Base-by-base conservation (phyloP, 352 stramenopile species). In the Globisporangium canariense region DNA sequence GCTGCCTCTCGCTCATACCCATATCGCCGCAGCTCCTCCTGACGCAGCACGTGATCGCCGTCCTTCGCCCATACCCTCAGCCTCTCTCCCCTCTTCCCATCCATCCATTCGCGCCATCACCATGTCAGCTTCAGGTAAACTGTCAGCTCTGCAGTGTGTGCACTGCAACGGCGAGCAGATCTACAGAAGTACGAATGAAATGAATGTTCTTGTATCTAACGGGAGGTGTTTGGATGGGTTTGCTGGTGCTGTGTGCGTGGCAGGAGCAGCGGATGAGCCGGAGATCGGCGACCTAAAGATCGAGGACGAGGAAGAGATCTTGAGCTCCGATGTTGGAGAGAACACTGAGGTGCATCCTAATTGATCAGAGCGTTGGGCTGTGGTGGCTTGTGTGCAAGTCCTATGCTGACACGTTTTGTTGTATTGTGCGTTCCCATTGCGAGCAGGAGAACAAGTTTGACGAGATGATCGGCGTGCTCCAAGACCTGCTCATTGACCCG, bases 401-500 rank as follows among this genome's bases (percentile, higher is more conserved):
- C 38, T 43, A 43, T 43, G 38, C 9, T 43, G 11, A 43, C 11
- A 1, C 10, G 38, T 18, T 1, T 28, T 64, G 54, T 14, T 32
- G 55, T 22, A 40, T 64, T 11, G 32, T 28, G 20, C 40, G 13
- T 7, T 52, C 9, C 16, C 28, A 41, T 2, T 54, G 22, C 1
- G 28, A 3, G 5, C 50, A 86, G 73, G 77, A 93, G 60, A 72
- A 74, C 58, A 81, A 90, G 47, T 88, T 95, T 49, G 86, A 95
- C 50, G 70, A 91, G 56, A 91, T 90, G 79, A 91, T 92, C 46
- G 83, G 80, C 36, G 78, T 83, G 41, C 71, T 93, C 25, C 85
- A 93, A 50, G 80, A 95, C 52, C 76, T 93, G 16, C 69, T 95
- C 20, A 90, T 91, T 34, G 85, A 93, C 59, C 82, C 83, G 0